Evolutionary conservation across 139 green algal genomes (phyloP).

Genomic region (Eudorina sp.): DNA sequence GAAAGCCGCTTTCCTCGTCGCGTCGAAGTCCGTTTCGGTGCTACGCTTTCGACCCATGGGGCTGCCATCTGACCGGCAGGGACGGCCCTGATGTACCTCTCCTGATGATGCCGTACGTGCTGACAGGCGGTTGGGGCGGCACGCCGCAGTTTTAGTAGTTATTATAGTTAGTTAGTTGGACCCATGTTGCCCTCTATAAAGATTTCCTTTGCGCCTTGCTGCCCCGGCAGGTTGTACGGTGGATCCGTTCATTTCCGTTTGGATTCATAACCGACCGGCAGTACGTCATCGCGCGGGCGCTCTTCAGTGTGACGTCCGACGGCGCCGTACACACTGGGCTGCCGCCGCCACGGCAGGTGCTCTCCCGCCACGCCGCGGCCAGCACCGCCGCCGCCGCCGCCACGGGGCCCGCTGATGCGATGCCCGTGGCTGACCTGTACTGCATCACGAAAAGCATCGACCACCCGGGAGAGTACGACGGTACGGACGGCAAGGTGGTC

Average conservation of each 20-base stretch:
- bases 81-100: too few species aligned
- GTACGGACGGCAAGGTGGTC: conserved; percentile 10
- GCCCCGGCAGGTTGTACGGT: conserved; percentile 76
- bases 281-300: conserved; percentile 80
- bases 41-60: too few species aligned
- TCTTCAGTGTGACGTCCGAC: conserved; percentile 51
- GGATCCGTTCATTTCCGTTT: conserved; percentile 85
- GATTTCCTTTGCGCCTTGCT: too few species aligned
- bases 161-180: too few species aligned
- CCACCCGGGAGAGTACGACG: conserved; percentile 34
- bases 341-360: conserved; percentile 29
- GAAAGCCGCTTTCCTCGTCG: too few species aligned
- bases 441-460: conserved; percentile 42
- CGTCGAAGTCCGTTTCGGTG: too few species aligned
- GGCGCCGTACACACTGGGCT: conserved; percentile 27
- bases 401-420: too few species aligned
- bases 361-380: not conserved
- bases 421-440: conserved; percentile 52
- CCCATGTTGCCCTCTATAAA: too few species aligned
- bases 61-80: too few species aligned
- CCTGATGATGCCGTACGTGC: too few species aligned
- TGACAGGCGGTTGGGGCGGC: too few species aligned
- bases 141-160: too few species aligned
- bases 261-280: conserved; percentile 82
- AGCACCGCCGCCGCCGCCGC: not conserved